phyloP scores from a whole-genome alignment of 1,139 yeast species.

The Pichia sp. region DNA sequence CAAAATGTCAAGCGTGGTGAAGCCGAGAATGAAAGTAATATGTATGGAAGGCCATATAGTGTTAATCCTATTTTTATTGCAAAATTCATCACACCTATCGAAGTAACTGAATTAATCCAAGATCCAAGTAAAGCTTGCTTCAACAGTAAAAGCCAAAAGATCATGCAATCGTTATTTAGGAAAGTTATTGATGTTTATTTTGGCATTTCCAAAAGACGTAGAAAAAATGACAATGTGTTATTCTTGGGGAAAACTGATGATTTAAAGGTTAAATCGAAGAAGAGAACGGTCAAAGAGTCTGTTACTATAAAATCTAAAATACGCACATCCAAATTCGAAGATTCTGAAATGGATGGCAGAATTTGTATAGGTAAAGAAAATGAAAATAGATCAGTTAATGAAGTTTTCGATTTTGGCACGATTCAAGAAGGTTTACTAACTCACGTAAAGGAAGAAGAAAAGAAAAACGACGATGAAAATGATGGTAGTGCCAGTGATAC shows the following conservation, averaged over 20 bases:
- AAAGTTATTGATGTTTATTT: constrained; percentile 30
- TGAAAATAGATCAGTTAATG: background rate
- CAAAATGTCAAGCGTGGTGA: background rate
- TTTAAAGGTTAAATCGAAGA: constrained; percentile 1
- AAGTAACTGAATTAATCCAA: constrained; percentile 36
- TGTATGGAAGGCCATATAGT: constrained; percentile 28
- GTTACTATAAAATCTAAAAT: constrained; percentile 2
- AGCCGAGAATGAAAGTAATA: constrained; percentile 7
- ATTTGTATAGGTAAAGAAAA: background rate
- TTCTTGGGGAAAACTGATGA: background rate
- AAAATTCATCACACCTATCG: constrained; percentile 30
- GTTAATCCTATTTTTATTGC: constrained; percentile 38
- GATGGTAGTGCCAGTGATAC: no score
- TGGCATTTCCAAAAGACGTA: constrained; percentile 3
- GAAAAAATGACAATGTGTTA: background rate
- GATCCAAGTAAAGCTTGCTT: constrained; percentile 34
- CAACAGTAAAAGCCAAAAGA: constrained; percentile 28
- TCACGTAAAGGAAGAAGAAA: no score
- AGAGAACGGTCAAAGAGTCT: constrained; percentile 2
- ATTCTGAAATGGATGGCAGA: constrained; percentile 2
- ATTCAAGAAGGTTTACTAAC: constrained; percentile 1
- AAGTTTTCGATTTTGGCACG: constrained; percentile 1
- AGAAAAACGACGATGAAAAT: background rate
- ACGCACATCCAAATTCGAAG: constrained; percentile 2
- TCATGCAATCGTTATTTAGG: constrained; percentile 31